phyloP scores from a whole-genome alignment of 1,139 yeast species.

The Yamadazyma diddensiae region DNA sequence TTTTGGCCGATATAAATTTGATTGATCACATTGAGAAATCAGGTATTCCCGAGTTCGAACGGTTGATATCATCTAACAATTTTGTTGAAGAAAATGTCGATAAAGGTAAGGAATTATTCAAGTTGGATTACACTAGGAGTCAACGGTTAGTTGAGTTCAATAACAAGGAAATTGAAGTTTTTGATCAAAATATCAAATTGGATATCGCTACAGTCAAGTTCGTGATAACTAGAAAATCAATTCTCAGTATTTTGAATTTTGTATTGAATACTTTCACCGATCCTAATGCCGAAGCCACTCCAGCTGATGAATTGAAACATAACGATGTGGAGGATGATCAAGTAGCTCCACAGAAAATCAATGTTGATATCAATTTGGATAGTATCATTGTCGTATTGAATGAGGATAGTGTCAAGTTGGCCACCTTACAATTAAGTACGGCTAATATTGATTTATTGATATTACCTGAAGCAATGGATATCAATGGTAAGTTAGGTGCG shows the following conservation, averaged over 20 bases:
- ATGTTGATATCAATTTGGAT: slow-evolving; percentile 65
- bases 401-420: slow-evolving; percentile 80
- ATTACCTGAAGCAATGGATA: slow-evolving; percentile 76
- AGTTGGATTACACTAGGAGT: slow-evolving; percentile 55
- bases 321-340: slow-evolving; percentile 53
- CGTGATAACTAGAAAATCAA: slow-evolving; percentile 73
- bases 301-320: slow-evolving; percentile 67
- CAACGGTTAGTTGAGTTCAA: slow-evolving; percentile 62
- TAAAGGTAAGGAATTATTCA: slow-evolving; percentile 51
- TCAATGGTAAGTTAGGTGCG: slow-evolving; percentile 76
- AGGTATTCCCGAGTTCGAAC: slow-evolving; percentile 62
- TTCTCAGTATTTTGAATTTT: slow-evolving; percentile 77
- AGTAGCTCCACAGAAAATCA: slow-evolving; percentile 68
- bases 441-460: slow-evolving; percentile 67
- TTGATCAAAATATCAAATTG: slow-evolving; percentile 74
- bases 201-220: slow-evolving; percentile 78
- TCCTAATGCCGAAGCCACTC: slow-evolving; percentile 65
- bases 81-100: slow-evolving; percentile 30
- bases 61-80: slow-evolving; percentile 66
- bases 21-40: slow-evolving; percentile 73
- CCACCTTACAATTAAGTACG: slow-evolving; percentile 72
- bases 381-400: slow-evolving; percentile 74
- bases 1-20: slow-evolving; percentile 62
- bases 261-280: slow-evolving; percentile 84
- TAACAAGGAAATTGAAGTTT: slow-evolving; percentile 60